Evolutionary conservation across 192 early-diverging fungal species (phyloP), one percentile per base, ranked within the genome.

Genomic region (Umbelopsis sp.): DNA sequence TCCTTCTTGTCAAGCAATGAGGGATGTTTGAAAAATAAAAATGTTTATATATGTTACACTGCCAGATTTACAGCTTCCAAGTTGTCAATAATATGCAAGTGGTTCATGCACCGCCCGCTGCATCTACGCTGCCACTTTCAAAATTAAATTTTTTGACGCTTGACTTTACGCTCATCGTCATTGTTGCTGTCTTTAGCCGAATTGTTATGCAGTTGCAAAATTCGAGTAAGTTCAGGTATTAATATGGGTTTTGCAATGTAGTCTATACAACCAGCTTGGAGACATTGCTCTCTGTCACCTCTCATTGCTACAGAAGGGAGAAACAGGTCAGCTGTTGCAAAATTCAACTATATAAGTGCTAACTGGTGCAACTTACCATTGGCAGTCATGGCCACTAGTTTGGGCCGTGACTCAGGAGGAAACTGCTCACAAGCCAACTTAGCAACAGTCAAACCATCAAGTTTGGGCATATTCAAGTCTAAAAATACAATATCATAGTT

Each of bases 391-490:
- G 71, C 71, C 10, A 72, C 45, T 21, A 72, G 33, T 20, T 27
- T 49, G 18, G 71, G 71, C 18, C 71, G 61, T 6, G 20, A 16
- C 47, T 72, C 49, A 6, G 23, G 13, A 11, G 45, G 20, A 10
- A 25, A 66, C 18, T 18, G 30, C 11, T 72, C 75, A 10, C 76
- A 69, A 65, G 77, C 76, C 5, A 68, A 47, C 55, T 64, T 76
- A 3, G 78, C 79, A 22, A 78, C 78, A 37, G 78, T 73, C 35
- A 82, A 66, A 4, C 81, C 81, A 58, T 79, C 78, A 70, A 79
- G 71, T 9, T 80, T 74, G 7, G 81, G 81, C 81, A 82, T 82
- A n/a, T 72, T 74, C 1, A 82, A 78, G 68, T 82, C 81, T 73
- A 83, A 78, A 23, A 72, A 67, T 9, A 72, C 71, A 44, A 72